A percentile compares a stretch with the other conserved stretches of the same genome.
phyloP scores from a whole-genome alignment of 768 basidiomycete genomes.

The Suillus luteus region DNA sequence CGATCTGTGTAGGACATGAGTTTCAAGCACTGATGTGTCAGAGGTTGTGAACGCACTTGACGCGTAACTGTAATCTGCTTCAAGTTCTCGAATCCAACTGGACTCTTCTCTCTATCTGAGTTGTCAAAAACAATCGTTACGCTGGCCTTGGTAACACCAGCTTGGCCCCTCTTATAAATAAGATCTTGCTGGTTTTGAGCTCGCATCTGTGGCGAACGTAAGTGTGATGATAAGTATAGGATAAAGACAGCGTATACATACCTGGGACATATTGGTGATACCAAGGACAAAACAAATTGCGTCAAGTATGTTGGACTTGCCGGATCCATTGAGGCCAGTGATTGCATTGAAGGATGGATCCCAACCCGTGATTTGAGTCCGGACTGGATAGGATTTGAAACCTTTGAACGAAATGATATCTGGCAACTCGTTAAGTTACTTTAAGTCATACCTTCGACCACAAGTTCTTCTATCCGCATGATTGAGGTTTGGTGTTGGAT shows the following conservation, averaged over 20 bases:
- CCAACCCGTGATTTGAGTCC: conserved; percentile 96
- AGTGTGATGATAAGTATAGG: background rate
- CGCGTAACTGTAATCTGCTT: conserved; percentile 96
- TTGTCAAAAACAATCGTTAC: conserved; percentile 99
- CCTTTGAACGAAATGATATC: conserved; percentile 45
- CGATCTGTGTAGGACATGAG: conserved; percentile 57
- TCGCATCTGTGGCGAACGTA: conserved; percentile 65
- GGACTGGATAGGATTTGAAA: conserved; percentile 97
- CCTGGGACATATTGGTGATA: conserved; percentile 95
- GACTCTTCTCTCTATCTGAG: conserved; percentile 82
- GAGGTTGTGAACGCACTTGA: conserved; percentile 57
- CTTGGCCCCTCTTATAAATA: conserved; percentile 98
- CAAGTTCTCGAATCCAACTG: conserved; percentile 75
- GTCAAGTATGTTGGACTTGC: conserved; percentile 99
- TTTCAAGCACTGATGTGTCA: background rate
- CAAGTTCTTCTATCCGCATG: conserved; percentile 95
- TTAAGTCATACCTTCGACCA: conserved; percentile 74
- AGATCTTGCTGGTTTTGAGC: conserved; percentile 95
- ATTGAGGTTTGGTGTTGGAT: conserved; percentile 20
- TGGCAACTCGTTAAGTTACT: background rate
- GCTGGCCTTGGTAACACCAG: conserved; percentile 94
- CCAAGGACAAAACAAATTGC: conserved; percentile 99
- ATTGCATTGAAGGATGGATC: conserved; percentile 98
- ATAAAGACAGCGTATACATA: conserved; percentile 32
- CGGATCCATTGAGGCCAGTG: conserved; percentile 93